Evolutionary conservation across 2,329 filamentous ascomycete genomes (phyloP).

Genomic region (Nemania abortiva): DNA sequence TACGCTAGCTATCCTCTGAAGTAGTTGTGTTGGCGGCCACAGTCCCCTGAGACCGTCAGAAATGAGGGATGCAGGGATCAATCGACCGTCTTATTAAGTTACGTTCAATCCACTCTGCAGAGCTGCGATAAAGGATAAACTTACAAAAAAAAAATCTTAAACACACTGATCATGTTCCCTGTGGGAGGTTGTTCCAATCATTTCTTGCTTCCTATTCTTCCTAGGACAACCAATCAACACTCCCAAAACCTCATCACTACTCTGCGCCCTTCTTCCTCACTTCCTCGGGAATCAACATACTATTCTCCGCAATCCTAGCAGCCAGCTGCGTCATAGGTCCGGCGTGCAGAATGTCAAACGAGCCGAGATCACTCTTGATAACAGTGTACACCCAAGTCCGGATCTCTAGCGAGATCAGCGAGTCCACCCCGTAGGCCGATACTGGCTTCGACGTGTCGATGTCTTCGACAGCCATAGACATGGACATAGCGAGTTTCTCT

Average conservation of each 20-base stretch:
- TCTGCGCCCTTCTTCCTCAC: constrained; percentile 1
- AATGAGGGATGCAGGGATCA: too few species aligned
- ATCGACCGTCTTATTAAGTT: too few species aligned
- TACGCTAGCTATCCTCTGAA: neutral
- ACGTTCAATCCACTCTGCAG: too few species aligned
- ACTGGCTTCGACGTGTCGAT: constrained; percentile 8
- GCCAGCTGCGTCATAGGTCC: constrained; percentile 5
- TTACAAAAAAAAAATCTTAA: too few species aligned
- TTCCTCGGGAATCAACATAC: constrained; percentile 7
- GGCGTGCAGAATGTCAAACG: constrained; percentile 1
- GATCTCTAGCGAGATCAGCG: constrained; percentile 1
- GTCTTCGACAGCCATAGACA: constrained; percentile 7
- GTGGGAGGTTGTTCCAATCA: too few species aligned
- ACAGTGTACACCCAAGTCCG: constrained; percentile 3
- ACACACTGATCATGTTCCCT: too few species aligned
- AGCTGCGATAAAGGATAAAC: too few species aligned
- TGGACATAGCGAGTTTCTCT: neutral
- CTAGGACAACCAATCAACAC: too few species aligned
- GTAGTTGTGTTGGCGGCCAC: neutral
- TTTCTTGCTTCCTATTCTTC: too few species aligned
- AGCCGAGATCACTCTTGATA: constrained; percentile 3
- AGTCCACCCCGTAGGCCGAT: constrained; percentile 7
- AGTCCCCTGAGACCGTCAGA: too few species aligned
- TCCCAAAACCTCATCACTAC: neutral
- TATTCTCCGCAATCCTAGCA: constrained; percentile 8